Conservation (phyloP, 345 rosid genomes). For the Erysimum cheiranthoides region DNA sequence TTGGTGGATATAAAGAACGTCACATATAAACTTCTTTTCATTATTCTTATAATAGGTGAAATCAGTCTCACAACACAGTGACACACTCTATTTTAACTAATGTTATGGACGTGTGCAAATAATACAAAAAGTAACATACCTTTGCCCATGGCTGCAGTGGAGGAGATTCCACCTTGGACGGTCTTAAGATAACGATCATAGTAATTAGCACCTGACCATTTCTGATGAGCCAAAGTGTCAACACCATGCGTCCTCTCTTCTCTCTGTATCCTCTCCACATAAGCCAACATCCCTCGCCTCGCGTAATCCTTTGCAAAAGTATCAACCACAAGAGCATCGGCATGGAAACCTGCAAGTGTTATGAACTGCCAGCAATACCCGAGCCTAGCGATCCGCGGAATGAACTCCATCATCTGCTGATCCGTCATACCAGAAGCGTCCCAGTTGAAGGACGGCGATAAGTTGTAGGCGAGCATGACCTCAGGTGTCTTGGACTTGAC, state of each 20-base stretch:
- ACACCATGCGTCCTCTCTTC: constrained; percentile 94
- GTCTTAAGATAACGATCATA: constrained; percentile 90
- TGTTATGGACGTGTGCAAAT: neutral
- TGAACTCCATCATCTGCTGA: constrained; percentile 83
- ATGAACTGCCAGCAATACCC: constrained; percentile 99
- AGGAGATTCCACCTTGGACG: constrained; percentile 93
- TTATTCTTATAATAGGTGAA: neutral
- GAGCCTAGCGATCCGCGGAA: constrained; percentile 75
- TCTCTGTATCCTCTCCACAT: constrained; percentile 96
- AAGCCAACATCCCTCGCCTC: constrained; percentile 88
- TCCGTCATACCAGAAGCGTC: constrained; percentile 94
- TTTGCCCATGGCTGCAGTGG: constrained; percentile 99
- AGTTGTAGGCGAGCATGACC: constrained; percentile 90
- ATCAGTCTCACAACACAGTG: neutral
- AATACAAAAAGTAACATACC: constrained; percentile 50
- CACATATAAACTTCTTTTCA: neutral
- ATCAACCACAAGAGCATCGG: constrained; percentile 83
- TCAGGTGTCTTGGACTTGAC: constrained; percentile 71
- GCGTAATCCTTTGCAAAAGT: constrained; percentile 87
- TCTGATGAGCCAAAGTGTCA: constrained; percentile 95
- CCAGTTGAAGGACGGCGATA: constrained; percentile 96
- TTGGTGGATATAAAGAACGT: no score
- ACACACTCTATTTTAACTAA: neutral
- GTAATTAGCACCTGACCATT: constrained; percentile 97
- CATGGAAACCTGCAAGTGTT: constrained; percentile 93